These are phyloP conservation scores for Crithidia fasciculata DNA, from an alignment of 208 protist species.

Conservation along the genomic window DNA sequence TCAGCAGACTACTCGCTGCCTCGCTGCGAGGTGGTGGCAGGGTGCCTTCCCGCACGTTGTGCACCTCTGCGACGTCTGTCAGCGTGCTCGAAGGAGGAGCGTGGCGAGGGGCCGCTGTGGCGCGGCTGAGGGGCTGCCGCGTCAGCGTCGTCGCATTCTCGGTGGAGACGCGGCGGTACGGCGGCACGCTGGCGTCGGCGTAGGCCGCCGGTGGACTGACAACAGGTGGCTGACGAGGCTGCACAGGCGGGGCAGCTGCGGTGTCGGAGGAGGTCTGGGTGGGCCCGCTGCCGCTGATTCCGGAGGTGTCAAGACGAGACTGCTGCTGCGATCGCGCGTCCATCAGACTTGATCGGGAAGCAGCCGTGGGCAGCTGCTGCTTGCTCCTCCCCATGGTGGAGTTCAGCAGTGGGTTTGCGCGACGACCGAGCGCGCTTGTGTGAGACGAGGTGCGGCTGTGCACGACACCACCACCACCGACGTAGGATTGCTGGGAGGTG, in stretches of 20 bases:
- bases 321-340: constrained; percentile 14
- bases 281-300: constrained; percentile 5
- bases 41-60: constrained; percentile 16
- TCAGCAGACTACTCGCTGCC: constrained; percentile 3
- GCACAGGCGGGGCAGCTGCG: constrained; percentile 7
- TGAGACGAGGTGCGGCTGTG: constrained; percentile 39
- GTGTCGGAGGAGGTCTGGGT: constrained; percentile 5
- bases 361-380: constrained; percentile 3
- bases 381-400: constrained; percentile 35
- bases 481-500: constrained; percentile 21
- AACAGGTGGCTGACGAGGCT: constrained; percentile 31
- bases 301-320: constrained; percentile 28
- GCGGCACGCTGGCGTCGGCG: constrained; percentile 37
- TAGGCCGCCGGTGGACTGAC: constrained; percentile 28
- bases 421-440: constrained; percentile 56
- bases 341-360: constrained; percentile 6
- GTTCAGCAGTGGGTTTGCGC: constrained; percentile 75
- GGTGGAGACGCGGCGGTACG: constrained; percentile 34
- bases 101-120: neutral
- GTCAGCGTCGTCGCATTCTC: neutral
- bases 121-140: constrained; percentile 24
- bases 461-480: constrained; percentile 7
- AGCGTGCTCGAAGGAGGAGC: constrained; percentile 15
- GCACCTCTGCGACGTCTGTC: neutral
- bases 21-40: constrained; percentile 16